Evolutionary conservation across 768 basidiomycete species (phyloP).

Genomic region (Solioccasus polychromus): DNA sequence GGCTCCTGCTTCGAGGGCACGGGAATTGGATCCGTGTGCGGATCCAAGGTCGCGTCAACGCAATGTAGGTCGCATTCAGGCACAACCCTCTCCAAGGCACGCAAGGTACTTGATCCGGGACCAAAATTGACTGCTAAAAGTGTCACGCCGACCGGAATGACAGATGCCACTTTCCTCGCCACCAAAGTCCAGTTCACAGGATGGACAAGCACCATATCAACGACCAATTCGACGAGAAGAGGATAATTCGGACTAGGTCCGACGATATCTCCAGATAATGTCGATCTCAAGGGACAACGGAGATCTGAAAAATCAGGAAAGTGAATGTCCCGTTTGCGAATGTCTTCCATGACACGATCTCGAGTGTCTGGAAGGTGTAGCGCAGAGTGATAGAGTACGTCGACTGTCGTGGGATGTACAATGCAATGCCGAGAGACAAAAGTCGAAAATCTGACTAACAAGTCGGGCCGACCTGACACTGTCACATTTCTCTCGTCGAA

Average conservation of each 20-base stretch:
- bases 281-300: conserved; percentile 47
- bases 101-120: conserved; percentile 41
- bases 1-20: conserved; percentile 39
- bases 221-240: conserved; percentile 41
- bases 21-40: background rate
- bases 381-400: conserved; percentile 53
- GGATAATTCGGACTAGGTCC: conserved; percentile 16
- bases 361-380: conserved; percentile 29
- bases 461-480: conserved; percentile 55
- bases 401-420: conserved; percentile 44
- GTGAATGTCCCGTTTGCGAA: conserved; percentile 40
- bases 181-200: conserved; percentile 54
- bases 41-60: conserved; percentile 14
- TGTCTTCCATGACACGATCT: conserved; percentile 43
- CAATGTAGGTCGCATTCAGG: conserved; percentile 17
- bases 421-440: conserved; percentile 34
- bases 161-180: conserved; percentile 27
- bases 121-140: conserved; percentile 50
- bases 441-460: conserved; percentile 42
- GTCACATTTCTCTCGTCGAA: conserved; percentile 48
- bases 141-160: conserved; percentile 9
- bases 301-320: conserved; percentile 52
- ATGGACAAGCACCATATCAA: conserved; percentile 41
- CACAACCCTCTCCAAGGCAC: conserved; percentile 37
- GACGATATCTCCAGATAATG: conserved; percentile 40